Conservation (phyloP, 2,329 filamentous ascomycete genomes). For the Chaetomiaceae sp. region DNA sequence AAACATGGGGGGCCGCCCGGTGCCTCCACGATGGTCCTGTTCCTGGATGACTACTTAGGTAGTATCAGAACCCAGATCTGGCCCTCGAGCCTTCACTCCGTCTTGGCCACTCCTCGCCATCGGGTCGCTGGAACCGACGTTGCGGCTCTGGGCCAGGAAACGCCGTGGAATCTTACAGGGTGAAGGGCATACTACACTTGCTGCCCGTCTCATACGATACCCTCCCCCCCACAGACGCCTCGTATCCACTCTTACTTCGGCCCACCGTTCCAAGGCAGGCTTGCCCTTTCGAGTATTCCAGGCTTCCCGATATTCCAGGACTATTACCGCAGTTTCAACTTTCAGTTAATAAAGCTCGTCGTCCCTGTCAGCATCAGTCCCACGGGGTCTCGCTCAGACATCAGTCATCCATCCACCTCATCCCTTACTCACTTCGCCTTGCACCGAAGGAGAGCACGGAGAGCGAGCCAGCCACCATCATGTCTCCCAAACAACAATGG, state of each 20-base stretch:
- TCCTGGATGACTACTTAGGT: constrained; percentile 18
- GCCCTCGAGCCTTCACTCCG: constrained; percentile 9
- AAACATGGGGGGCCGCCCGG: constrained; percentile 11
- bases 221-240: neutral
- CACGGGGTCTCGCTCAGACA: too few relatives aligned
- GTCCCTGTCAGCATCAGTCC: too few relatives aligned
- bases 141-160: constrained; percentile 22
- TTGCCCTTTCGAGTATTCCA: too few relatives aligned
- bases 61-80: constrained; percentile 16
- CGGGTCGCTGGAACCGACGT: constrained; percentile 21
- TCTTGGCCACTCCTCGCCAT: constrained; percentile 19
- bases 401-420: too few relatives aligned
- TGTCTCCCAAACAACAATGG: neutral
- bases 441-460: too few relatives aligned
- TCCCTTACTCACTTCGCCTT: too few relatives aligned
- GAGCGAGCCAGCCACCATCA: neutral
- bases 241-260: constrained; percentile 2
- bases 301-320: too few relatives aligned
- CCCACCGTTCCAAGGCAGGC: constrained; percentile 1
- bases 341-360: too few relatives aligned
- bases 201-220: neutral
- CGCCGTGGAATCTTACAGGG: neutral
- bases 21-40: neutral
- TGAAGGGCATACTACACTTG: neutral
- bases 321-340: too few relatives aligned